phyloP scores from a whole-genome alignment of 2,329 filamentous ascomycete species.

The Esteya vermicola region DNA sequence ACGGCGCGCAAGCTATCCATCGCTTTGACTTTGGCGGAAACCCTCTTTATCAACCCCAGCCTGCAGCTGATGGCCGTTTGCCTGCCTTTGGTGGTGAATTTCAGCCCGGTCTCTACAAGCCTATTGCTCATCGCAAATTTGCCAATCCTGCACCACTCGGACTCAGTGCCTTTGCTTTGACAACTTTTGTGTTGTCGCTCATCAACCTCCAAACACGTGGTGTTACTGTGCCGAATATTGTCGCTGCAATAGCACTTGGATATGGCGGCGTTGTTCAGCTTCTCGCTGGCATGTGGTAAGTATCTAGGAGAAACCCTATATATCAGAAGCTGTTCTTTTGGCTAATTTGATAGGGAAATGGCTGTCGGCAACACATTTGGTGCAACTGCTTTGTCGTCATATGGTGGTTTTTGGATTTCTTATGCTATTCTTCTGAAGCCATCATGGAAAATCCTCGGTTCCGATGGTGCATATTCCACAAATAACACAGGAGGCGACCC shows the following conservation, averaged over 20 bases:
- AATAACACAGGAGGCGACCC: slow-evolving; percentile 17
- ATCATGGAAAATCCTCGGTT: slow-evolving; percentile 42
- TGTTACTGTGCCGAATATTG: slow-evolving; percentile 48
- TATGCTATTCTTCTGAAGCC: slow-evolving; percentile 61
- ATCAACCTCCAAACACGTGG: slow-evolving; percentile 56
- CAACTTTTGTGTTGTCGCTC: slow-evolving; percentile 64
- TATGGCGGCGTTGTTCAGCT: slow-evolving; percentile 72
- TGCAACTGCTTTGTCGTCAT: slow-evolving; percentile 67
- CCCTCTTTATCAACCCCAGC: slow-evolving; percentile 23
- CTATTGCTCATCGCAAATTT: slow-evolving; percentile 54
- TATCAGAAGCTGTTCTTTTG: not conserved
- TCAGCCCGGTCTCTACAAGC: slow-evolving; percentile 54
- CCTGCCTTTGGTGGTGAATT: slow-evolving; percentile 59
- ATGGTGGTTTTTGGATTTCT: slow-evolving; percentile 72
- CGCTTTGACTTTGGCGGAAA: slow-evolving; percentile 21
- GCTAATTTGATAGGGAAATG: slow-evolving; percentile 50
- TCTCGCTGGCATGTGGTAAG: slow-evolving; percentile 72
- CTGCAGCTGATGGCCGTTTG: slow-evolving; percentile 22
- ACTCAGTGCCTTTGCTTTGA: slow-evolving; percentile 66
- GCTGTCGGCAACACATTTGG: slow-evolving; percentile 78
- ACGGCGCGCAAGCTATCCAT: slow-evolving; percentile 1
- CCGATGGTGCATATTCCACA: slow-evolving; percentile 28
- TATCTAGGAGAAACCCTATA: not conserved
- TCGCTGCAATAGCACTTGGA: slow-evolving; percentile 54
- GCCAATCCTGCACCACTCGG: slow-evolving; percentile 70